phyloP scores from a whole-genome alignment of 2,329 filamentous ascomycete genomes.

The Arachnopeziza araneosa region DNA sequence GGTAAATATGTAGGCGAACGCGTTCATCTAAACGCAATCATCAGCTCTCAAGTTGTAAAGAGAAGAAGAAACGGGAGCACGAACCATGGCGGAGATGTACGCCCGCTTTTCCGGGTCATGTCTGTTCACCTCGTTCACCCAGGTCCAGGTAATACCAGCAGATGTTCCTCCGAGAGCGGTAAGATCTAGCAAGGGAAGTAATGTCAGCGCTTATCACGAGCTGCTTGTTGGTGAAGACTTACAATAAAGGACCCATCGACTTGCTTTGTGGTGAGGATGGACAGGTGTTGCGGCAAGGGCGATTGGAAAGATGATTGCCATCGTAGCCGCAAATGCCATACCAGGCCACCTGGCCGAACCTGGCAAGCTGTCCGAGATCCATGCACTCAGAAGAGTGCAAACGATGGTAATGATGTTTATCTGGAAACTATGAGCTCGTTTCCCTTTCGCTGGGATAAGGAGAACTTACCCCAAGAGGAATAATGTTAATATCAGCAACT shows the following conservation, averaged over 20 bases:
- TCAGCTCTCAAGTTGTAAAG: background rate
- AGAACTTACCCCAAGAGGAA: slow-evolving; percentile 7
- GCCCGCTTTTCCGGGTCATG: slow-evolving; percentile 7
- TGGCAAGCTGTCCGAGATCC: slow-evolving; percentile 7
- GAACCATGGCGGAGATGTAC: slow-evolving; percentile 6
- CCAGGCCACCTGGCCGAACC: slow-evolving; percentile 6
- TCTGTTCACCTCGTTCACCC: slow-evolving; percentile 5
- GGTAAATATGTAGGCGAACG: slow-evolving; percentile 8
- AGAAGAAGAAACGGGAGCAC: background rate
- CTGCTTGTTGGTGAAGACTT: background rate
- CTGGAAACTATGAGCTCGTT: background rate
- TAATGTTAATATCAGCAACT: slow-evolving; percentile 7
- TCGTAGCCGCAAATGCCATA: slow-evolving; percentile 5
- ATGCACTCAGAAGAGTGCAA: slow-evolving; percentile 1
- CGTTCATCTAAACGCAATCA: slow-evolving; percentile 6
- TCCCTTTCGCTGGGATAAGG: background rate
- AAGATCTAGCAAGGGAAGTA: background rate
- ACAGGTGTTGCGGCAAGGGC: slow-evolving; percentile 5
- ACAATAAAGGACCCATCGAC: slow-evolving; percentile 6
- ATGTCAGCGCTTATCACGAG: too few relatives aligned
- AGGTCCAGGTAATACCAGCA: slow-evolving; percentile 8
- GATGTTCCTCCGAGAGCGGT: slow-evolving; percentile 6
- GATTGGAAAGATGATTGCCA: slow-evolving; percentile 7
- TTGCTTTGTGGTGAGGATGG: slow-evolving; percentile 1
- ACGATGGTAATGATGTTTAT: slow-evolving; percentile 8